Conservation (phyloP, 2,329 filamentous ascomycete species). For the Pseudogymnoascus verrucosus region DNA sequence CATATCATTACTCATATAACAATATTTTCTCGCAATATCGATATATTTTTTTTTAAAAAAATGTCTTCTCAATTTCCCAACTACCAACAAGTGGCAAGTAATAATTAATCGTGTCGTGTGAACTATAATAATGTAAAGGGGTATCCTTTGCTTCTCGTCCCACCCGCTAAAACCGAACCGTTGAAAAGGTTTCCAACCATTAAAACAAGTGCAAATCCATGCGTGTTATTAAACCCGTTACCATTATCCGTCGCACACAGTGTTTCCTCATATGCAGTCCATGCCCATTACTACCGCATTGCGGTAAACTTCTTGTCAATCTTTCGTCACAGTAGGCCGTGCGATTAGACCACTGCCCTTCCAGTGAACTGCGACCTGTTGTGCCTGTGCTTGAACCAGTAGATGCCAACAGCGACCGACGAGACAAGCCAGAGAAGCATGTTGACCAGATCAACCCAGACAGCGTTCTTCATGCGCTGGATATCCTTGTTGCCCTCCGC, state of each 20-base stretch:
- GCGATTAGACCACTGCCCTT: conserved; percentile 42
- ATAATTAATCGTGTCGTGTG: neutral
- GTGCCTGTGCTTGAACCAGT: conserved; percentile 52
- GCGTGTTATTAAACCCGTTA: neutral
- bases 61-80: neutral
- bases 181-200: neutral
- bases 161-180: neutral
- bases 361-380: conserved; percentile 50
- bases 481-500: conserved; percentile 56
- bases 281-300: conserved; percentile 1
- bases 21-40: neutral
- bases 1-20: neutral
- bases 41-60: neutral
- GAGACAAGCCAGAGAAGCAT: conserved; percentile 69
- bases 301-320: neutral
- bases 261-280: neutral
- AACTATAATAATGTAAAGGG: conserved; percentile 8
- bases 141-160: neutral
- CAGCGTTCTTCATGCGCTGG: conserved; percentile 73
- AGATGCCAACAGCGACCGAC: conserved; percentile 43
- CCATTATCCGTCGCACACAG: neutral
- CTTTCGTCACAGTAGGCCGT: neutral
- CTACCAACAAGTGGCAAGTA: neutral
- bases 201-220: neutral
- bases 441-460: conserved; percentile 73